phyloP scores from a whole-genome alignment of 805 yeast species.

The Debaryomyces maramus region DNA sequence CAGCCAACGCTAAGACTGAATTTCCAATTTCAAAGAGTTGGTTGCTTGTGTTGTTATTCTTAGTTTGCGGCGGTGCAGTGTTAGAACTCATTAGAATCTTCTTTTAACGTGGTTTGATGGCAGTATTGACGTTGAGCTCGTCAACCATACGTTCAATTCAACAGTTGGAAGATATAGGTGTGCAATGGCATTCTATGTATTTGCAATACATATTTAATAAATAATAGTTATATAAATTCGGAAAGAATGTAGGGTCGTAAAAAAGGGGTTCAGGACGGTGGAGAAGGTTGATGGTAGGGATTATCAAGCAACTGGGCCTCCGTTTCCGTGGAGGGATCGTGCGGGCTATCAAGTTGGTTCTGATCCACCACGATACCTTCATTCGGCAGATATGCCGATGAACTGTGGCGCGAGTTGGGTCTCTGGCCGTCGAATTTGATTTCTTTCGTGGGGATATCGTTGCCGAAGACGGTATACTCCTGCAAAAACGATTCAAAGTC shows the following conservation, averaged over 20 bases:
- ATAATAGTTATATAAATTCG: too few species aligned
- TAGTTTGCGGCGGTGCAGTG: conserved; percentile 80
- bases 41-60: conserved; percentile 60
- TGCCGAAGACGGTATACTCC: conserved; percentile 26
- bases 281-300: too few species aligned
- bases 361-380: conserved; percentile 14
- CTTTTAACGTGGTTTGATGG: conserved; percentile 30
- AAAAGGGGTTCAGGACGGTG: too few species aligned
- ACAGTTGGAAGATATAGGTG: background rate
- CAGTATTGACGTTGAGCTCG: background rate
- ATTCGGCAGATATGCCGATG: too few species aligned
- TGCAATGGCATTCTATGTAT: background rate
- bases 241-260: too few species aligned
- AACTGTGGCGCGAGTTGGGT: too few species aligned
- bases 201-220: background rate
- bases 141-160: background rate
- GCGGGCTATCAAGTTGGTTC: too few species aligned
- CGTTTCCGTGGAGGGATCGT: too few species aligned
- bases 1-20: conserved; percentile 35
- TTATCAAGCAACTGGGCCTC: too few species aligned
- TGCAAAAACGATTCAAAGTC: conserved; percentile 18
- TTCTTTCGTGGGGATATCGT: conserved; percentile 17
- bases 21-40: conserved; percentile 64
- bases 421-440: conserved; percentile 11
- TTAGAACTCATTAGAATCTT: conserved; percentile 63